Evolutionary conservation across 805 yeast genomes (phyloP).

Genomic region (Zygotorulaspora chibaensis): DNA sequence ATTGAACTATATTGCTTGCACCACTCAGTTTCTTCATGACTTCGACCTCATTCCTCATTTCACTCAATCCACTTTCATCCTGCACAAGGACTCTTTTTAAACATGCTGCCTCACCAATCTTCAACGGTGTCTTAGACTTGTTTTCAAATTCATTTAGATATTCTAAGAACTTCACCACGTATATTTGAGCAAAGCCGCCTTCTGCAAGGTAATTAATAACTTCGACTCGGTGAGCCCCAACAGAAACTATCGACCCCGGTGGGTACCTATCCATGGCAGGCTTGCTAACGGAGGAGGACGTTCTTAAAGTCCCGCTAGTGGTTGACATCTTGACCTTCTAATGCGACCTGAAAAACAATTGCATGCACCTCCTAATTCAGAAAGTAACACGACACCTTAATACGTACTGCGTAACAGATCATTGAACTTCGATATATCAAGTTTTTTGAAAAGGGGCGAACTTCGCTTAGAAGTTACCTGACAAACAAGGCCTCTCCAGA

Average conservation of each 20-base stretch:
- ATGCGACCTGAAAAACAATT: not conserved
- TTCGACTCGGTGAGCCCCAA: slow-evolving; percentile 57
- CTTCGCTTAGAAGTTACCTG: no score
- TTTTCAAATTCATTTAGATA: slow-evolving; percentile 25
- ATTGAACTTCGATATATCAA: no score
- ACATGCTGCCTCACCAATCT: slow-evolving; percentile 51
- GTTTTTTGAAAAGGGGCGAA: no score
- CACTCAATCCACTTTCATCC: slow-evolving; percentile 61
- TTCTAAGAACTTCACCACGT: slow-evolving; percentile 50
- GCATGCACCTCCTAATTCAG: not conserved
- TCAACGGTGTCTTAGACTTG: slow-evolving; percentile 38
- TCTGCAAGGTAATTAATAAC: slow-evolving; percentile 57
- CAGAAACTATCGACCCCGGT: slow-evolving; percentile 51
- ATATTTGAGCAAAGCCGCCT: slow-evolving; percentile 82
- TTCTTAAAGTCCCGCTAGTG: slow-evolving; percentile 16
- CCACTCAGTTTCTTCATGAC: slow-evolving; percentile 63
- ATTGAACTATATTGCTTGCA: slow-evolving; percentile 58
- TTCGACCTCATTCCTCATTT: slow-evolving; percentile 69
- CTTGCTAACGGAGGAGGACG: slow-evolving; percentile 11
- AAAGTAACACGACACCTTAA: not conserved
- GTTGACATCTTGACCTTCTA: slow-evolving; percentile 14
- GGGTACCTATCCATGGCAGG: slow-evolving; percentile 18
- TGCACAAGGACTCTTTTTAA: slow-evolving; percentile 71
- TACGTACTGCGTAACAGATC: no score
- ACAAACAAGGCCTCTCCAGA: no score